Evolutionary conservation across 1,284 basidiomycete genomes (phyloP).

Genomic region (Ceratobasidium sp.): DNA sequence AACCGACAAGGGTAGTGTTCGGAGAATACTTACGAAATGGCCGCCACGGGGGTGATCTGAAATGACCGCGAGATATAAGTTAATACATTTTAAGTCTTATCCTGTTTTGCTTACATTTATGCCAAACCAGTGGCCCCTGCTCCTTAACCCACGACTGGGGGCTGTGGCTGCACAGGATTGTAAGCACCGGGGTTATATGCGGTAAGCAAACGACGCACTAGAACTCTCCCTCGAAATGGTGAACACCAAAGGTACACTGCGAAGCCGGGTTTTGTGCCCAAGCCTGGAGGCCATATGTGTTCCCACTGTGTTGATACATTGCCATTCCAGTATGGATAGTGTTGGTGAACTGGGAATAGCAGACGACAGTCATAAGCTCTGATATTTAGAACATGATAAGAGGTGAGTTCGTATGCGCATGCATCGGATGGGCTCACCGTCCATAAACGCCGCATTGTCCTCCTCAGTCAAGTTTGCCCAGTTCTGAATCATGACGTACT

Average conservation of each 20-base stretch:
- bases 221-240: constrained; percentile 43
- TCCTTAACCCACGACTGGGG: constrained; percentile 37
- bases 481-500: constrained; percentile 45
- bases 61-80: background rate
- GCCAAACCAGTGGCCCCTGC: constrained; percentile 38
- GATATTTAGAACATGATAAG: background rate
- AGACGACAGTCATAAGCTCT: constrained; percentile 30
- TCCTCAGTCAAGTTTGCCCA: constrained; percentile 39
- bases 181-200: background rate
- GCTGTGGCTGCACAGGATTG: constrained; percentile 6
- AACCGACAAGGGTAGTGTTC: too few species aligned
- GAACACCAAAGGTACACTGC: constrained; percentile 37
- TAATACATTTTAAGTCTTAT: too few species aligned
- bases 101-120: constrained; percentile 21
- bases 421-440: constrained; percentile 2
- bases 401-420: background rate
- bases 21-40: constrained; percentile 26
- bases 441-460: constrained; percentile 28
- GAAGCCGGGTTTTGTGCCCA: constrained; percentile 32
- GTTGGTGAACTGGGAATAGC: constrained; percentile 39
- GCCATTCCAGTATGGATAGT: constrained; percentile 44
- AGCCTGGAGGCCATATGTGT: constrained; percentile 19
- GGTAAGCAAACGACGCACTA: background rate
- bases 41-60: constrained; percentile 39
- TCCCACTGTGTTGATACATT: constrained; percentile 37